phyloP scores from a whole-genome alignment of 306 rosid species.

The Senna siamea region DNA sequence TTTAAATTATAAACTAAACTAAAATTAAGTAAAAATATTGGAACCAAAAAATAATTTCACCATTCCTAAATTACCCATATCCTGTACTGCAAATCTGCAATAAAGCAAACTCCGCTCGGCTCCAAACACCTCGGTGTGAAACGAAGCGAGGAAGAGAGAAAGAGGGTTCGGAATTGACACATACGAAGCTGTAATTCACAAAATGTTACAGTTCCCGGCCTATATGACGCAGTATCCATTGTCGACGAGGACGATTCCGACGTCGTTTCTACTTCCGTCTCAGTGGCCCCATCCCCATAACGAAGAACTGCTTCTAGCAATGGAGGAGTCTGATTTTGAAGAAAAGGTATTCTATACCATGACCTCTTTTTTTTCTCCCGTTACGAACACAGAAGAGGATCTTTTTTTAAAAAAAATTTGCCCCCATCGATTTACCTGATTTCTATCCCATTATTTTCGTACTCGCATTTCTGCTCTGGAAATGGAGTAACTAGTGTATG shows the following conservation, averaged over 20 bases:
- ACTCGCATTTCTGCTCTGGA: not conserved
- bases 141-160: not conserved
- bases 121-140: not conserved
- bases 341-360: constrained; percentile 60
- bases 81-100: too few species aligned
- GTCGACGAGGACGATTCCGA: constrained; percentile 77
- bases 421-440: not conserved
- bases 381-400: not conserved
- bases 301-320: constrained; percentile 87
- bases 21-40: too few species aligned
- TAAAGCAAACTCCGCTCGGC: too few species aligned
- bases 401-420: not conserved
- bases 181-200: not conserved
- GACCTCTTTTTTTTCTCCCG: not conserved
- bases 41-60: too few species aligned
- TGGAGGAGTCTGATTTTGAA: constrained; percentile 90
- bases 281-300: constrained; percentile 94
- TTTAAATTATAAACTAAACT: too few species aligned
- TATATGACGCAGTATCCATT: constrained; percentile 87
- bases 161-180: not conserved
- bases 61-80: too few species aligned
- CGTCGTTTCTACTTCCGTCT: constrained; percentile 81
- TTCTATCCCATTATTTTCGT: not conserved
- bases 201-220: constrained; percentile 91
- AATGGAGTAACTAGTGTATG: not conserved